Base-by-base conservation (phyloP, 1,284 basidiomycete species). In the Meira nashicola region DNA sequence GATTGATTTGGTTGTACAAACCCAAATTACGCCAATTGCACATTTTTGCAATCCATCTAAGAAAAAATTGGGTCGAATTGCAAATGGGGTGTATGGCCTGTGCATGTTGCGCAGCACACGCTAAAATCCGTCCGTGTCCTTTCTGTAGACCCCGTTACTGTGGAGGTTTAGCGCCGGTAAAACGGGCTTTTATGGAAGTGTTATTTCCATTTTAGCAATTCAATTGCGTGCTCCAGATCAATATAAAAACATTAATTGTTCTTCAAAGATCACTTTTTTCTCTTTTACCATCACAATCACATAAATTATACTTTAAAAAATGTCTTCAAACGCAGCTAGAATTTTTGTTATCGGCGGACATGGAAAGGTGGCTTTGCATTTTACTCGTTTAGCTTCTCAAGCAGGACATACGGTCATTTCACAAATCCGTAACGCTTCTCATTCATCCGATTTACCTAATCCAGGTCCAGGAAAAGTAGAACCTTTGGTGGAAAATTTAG, bases 401-500 rank as follows among this genome's bases (percentile, higher is more conserved):
- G 44, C 48, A 11, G 67, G 68, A 8, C 71, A 71, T 59, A 62
- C 60, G 51, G 43, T 73, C 48, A 62, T 63, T 43, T 65, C 63
- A 58, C 40, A 70, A 55, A 67, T 73, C 47, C 67, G 71, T 19
- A 62, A 69, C 39, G 54, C 60, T 4, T 65, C 60, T 50, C 69
- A 73, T 48, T 57, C 59, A 11, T 57, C 60, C 5, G 71, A 73
- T 47, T 38, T 73, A 40, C 68, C 71, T 14, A 54, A 59, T 10
- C 17, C 64, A 11, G 67, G 62, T 7, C 51, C 65, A 12, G 59
- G 44, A 12, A 52, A 39, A 11, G 84, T 86, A 0, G 81, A 78
- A 2, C 85, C 86, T 0, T 74, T 83, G 28, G 64, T 87, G 2
- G 81, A 87, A 33, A 86, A 85, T 2, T 80, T 89, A 38, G 87